These are phyloP conservation scores for Leucosporidium yakuticum DNA, from an alignment of 768 basidiomycete genomes.

Conservation along the genomic window DNA sequence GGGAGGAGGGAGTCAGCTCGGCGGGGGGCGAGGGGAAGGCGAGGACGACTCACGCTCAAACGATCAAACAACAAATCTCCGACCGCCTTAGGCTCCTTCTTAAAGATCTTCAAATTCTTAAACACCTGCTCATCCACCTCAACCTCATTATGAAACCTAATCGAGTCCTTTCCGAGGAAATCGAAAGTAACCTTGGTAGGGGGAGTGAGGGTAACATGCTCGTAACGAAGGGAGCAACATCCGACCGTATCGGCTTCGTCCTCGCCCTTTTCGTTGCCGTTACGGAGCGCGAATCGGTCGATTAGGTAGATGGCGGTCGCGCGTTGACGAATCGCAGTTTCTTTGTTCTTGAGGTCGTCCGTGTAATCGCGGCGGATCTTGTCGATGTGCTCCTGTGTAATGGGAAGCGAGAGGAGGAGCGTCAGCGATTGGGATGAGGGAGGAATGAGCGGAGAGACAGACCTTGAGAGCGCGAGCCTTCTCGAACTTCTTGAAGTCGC, in stretches of 20 bases:
- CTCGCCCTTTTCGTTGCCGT: constrained; percentile 98
- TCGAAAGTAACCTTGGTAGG: constrained; percentile 88
- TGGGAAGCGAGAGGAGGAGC: not conserved
- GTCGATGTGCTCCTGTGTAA: constrained; percentile 72
- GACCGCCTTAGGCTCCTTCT: constrained; percentile 74
- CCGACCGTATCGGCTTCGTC: constrained; percentile 99
- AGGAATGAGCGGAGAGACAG: constrained; percentile 19
- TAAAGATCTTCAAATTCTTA: constrained; percentile 97
- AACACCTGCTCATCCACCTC: constrained; percentile 85
- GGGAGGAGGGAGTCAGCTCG: not conserved
- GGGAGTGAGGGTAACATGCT: constrained; percentile 86
- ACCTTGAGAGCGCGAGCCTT: constrained; percentile 96
- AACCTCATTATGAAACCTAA: constrained; percentile 90
- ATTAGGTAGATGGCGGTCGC: constrained; percentile 99
- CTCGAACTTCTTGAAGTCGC: constrained; percentile 96
- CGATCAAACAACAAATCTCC: constrained; percentile 90
- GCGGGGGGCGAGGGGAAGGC: not conserved
- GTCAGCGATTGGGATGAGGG: not conserved
- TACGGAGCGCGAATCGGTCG: constrained; percentile 91
- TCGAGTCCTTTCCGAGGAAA: constrained; percentile 98
- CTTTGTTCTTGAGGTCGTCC: constrained; percentile 73
- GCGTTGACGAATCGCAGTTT: constrained; percentile 90
- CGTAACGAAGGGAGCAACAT: constrained; percentile 93
- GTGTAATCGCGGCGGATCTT: constrained; percentile 84
- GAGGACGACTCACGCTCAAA: constrained; percentile 62